Percentiles rank a stretch among this genome's conserved stretches.
Evolutionary conservation across 495 filamentous ascomycete genomes (phyloP).

Genomic region (Endocarpon pusillum): DNA sequence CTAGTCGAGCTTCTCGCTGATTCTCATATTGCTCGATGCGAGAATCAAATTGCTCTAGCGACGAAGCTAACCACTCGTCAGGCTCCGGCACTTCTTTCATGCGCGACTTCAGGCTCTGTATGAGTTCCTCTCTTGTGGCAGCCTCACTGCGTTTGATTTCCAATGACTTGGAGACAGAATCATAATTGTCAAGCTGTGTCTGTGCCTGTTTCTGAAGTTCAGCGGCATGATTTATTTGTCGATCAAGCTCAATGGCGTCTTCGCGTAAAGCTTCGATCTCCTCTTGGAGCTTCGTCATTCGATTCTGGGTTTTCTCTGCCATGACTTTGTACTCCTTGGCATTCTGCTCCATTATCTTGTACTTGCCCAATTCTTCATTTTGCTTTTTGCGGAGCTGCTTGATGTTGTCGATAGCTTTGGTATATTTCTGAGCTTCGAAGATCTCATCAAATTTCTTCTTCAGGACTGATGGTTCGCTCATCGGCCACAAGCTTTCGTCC

Average conservation of each 20-base stretch:
- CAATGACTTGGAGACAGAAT: conserved; percentile 49
- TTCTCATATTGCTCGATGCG: conserved; percentile 45
- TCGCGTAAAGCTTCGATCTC: conserved; percentile 55
- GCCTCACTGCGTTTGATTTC: conserved; percentile 58
- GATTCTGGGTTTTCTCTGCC: conserved; percentile 52
- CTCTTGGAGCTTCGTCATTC: conserved; percentile 41
- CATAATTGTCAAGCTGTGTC: conserved; percentile 42
- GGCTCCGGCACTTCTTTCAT: conserved; percentile 61
- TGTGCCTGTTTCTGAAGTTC: conserved; percentile 40
- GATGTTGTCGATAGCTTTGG: conserved; percentile 90
- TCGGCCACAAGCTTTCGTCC: conserved; percentile 93
- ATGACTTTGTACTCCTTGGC: conserved; percentile 76
- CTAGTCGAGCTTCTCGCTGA: conserved; percentile 36
- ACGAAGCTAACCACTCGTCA: conserved; percentile 59
- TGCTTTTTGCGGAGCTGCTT: conserved; percentile 71
- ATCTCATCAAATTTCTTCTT: conserved; percentile 97
- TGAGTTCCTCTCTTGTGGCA: conserved; percentile 41
- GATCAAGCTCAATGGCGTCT: conserved; percentile 37
- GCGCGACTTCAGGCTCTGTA: conserved; percentile 48
- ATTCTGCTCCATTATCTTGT: conserved; percentile 54
- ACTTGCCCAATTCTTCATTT: conserved; percentile 50
- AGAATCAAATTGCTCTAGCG: conserved; percentile 67
- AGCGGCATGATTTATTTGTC: conserved; percentile 36
- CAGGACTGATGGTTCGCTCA: conserved; percentile 70
- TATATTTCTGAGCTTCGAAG: conserved; percentile 92